Evolutionary conservation across 345 rosid species (phyloP).

Genomic region (Populus ilicifolia): DNA sequence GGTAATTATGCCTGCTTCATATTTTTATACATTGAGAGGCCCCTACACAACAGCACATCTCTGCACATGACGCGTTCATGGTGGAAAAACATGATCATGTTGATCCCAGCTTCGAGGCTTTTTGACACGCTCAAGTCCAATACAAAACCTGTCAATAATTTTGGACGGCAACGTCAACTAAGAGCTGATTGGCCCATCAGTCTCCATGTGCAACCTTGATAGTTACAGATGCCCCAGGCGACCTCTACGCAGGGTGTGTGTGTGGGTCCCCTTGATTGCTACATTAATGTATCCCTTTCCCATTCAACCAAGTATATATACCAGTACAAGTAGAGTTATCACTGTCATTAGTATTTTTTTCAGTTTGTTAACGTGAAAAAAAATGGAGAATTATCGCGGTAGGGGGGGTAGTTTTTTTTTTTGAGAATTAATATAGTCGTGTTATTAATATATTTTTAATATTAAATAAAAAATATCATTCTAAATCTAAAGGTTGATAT

Average conservation of each 20-base stretch:
- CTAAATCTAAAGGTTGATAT: no score
- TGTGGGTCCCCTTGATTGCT: not conserved
- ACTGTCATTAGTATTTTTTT: not conserved
- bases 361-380: no score
- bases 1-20: no score
- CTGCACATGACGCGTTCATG: not conserved
- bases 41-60: not conserved
- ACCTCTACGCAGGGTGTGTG: not conserved
- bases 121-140: not conserved
- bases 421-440: no score
- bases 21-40: no score
- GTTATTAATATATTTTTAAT: no score
- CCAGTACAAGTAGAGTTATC: not conserved
- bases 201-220: not conserved
- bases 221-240: not conserved
- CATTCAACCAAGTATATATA: not conserved
- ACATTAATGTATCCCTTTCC: not conserved
- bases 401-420: no score
- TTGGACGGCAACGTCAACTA: not conserved
- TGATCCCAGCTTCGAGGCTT: not conserved
- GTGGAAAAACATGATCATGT: not conserved
- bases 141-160: not conserved
- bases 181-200: conserved; percentile 5
- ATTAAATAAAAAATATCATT: no score
- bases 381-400: no score